These are phyloP conservation scores for Pseudocercospora musae DNA, from an alignment of 2,329 filamentous ascomycete genomes.

Conservation along the genomic window DNA sequence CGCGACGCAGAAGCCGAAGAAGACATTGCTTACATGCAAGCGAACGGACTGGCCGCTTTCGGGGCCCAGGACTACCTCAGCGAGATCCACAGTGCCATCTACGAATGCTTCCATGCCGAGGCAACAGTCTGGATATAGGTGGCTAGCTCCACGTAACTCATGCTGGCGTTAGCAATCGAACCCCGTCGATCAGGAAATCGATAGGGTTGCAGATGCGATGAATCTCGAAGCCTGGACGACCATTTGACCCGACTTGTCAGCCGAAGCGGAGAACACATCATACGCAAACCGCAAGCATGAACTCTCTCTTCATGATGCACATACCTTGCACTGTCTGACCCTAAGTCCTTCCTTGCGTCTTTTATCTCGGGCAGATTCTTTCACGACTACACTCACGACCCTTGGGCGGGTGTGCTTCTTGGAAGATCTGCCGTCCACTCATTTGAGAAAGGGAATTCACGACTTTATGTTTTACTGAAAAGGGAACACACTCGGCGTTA, in stretches of 20 bases:
- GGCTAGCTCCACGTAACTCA: neutral
- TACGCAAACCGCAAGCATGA: conserved; percentile 1
- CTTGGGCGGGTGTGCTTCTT: conserved; percentile 7
- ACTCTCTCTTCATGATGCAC: conserved; percentile 12
- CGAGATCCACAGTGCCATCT: conserved; percentile 70
- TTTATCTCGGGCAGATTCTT: conserved; percentile 27
- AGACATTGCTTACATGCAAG: conserved; percentile 67
- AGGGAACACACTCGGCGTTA: neutral
- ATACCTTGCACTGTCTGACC: conserved; percentile 9
- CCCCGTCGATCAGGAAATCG: conserved; percentile 25
- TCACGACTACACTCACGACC: conserved; percentile 22
- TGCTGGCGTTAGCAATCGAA: conserved; percentile 29
- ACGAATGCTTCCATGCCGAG: conserved; percentile 38
- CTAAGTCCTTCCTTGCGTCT: conserved; percentile 7
- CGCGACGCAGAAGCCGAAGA: conserved; percentile 65
- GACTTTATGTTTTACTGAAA: conserved; percentile 13
- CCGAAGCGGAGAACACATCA: conserved; percentile 4
- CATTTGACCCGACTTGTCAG: neutral
- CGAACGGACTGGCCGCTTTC: conserved; percentile 69
- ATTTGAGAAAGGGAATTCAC: conserved; percentile 22
- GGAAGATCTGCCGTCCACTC: conserved; percentile 32
- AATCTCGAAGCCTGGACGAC: conserved; percentile 1
- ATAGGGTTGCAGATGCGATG: conserved; percentile 30
- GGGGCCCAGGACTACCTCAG: conserved; percentile 77
- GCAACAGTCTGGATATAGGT: conserved; percentile 29